phyloP scores from a whole-genome alignment of 1,284 basidiomycete genomes.

The Psilocybe mexicana region DNA sequence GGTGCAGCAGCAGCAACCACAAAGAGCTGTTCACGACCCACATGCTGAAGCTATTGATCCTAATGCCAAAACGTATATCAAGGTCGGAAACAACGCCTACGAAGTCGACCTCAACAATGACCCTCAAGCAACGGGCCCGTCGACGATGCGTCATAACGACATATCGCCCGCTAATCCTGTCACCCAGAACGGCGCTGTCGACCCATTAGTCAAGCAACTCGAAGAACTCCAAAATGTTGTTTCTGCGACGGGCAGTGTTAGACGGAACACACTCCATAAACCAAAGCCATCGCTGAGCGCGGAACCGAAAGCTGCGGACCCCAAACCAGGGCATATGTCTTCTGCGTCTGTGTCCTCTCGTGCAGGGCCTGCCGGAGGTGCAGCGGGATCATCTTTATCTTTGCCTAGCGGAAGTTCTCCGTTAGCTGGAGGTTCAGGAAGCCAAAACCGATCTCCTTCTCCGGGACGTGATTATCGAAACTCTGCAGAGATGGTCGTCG shows the following conservation, averaged over 20 bases:
- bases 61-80: slow-evolving; percentile 62
- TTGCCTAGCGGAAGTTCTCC: slow-evolving; percentile 21
- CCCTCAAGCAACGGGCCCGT: slow-evolving; percentile 44
- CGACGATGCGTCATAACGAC: slow-evolving; percentile 25
- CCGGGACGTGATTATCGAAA: slow-evolving; percentile 55
- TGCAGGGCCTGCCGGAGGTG: slow-evolving; percentile 22
- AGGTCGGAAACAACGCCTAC: slow-evolving; percentile 66
- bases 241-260: slow-evolving; percentile 37
- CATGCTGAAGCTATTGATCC: slow-evolving; percentile 60
- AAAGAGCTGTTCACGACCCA: slow-evolving; percentile 41
- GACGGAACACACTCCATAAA: slow-evolving; percentile 39
- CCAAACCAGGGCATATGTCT: slow-evolving; percentile 23
- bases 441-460: slow-evolving; percentile 23
- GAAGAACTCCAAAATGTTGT: slow-evolving; percentile 50
- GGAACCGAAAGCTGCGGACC: slow-evolving; percentile 25
- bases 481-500: slow-evolving; percentile 76
- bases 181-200: slow-evolving; percentile 35
- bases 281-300: slow-evolving; percentile 25
- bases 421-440: slow-evolving; percentile 14
- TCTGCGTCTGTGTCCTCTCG: slow-evolving; percentile 27
- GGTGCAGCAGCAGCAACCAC: slow-evolving; percentile 23
- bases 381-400: slow-evolving; percentile 28
- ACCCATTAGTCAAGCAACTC: slow-evolving; percentile 78
- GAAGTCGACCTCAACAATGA: slow-evolving; percentile 65
- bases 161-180: slow-evolving; percentile 30